Percentiles rank a stretch among this genome's conserved stretches.
These are phyloP conservation scores for Fusarium sp. DNA, from an alignment of 2,329 filamentous ascomycete species.

Conservation along the genomic window DNA sequence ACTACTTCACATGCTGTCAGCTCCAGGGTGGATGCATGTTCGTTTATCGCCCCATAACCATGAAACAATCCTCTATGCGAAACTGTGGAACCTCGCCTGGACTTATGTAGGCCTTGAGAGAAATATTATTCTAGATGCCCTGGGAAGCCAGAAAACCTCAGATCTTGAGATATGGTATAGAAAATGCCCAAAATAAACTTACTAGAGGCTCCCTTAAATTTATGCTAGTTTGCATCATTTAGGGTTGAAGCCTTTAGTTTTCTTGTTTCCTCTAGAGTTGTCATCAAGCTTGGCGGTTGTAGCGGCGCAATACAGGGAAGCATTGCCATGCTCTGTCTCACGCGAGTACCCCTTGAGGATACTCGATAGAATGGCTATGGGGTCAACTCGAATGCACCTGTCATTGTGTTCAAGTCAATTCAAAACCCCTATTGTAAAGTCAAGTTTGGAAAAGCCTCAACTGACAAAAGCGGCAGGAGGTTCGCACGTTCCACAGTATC, in stretches of 20 bases:
- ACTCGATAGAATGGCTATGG: not conserved
- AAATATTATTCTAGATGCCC: not conserved
- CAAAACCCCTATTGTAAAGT: not conserved
- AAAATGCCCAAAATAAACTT: not conserved
- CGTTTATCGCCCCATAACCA: not conserved
- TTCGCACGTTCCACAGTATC: not conserved
- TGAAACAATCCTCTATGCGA: slow-evolving; percentile 5
- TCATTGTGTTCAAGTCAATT: not conserved
- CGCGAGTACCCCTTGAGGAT: not conserved
- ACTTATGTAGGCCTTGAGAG: not conserved
- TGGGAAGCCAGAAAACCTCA: not conserved
- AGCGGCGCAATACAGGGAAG: not conserved
- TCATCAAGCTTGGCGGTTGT: not conserved
- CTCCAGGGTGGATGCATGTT: not conserved
- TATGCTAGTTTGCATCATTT: not conserved
- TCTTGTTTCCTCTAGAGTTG: not conserved
- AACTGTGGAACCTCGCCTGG: not conserved
- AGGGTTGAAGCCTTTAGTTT: not conserved
- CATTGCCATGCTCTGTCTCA: not conserved
- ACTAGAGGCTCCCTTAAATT: not conserved
- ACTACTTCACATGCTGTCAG: not conserved
- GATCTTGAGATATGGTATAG: not conserved
- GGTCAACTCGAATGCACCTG: not conserved
- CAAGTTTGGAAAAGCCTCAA: too few relatives aligned
- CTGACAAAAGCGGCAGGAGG: not conserved